These are phyloP conservation scores for Starmerella geochares DNA, from an alignment of 805 yeast species.

Conservation along the genomic window DNA sequence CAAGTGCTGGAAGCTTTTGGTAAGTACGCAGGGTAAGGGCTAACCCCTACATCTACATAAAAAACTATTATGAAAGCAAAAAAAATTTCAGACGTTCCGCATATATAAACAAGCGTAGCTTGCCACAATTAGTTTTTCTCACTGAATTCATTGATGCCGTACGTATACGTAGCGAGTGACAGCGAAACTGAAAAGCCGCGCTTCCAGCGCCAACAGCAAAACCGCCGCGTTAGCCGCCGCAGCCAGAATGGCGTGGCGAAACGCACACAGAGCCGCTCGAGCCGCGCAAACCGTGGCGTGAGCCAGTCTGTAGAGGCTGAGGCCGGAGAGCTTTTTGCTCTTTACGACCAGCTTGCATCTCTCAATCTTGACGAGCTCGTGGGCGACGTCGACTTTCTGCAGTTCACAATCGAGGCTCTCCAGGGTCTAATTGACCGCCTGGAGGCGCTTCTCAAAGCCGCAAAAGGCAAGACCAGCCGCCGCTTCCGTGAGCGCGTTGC, in stretches of 20 bases:
- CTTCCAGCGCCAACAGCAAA: slow-evolving; percentile 12
- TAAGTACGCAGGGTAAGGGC: slow-evolving; percentile 6
- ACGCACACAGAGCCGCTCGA: slow-evolving; percentile 6
- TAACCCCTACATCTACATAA: slow-evolving; percentile 1
- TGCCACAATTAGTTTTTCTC: slow-evolving; percentile 5
- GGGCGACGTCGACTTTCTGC: slow-evolving; percentile 25
- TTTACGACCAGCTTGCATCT: slow-evolving; percentile 25
- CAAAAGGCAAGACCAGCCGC: slow-evolving; percentile 24
- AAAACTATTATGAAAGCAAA: slow-evolving; percentile 19
- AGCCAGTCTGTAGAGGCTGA: slow-evolving; percentile 23
- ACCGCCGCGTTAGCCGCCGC: slow-evolving; percentile 13
- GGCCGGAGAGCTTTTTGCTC: slow-evolving; percentile 26
- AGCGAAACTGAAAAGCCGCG: slow-evolving; percentile 18
- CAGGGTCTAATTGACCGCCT: slow-evolving; percentile 26
- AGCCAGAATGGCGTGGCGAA: slow-evolving; percentile 14
- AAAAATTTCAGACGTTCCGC: slow-evolving; percentile 14
- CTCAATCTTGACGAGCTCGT: slow-evolving; percentile 26
- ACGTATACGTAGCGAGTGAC: slow-evolving; percentile 28
- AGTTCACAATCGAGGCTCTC: slow-evolving; percentile 21
- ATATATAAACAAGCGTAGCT: slow-evolving; percentile 12
- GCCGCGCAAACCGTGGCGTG: slow-evolving; percentile 1
- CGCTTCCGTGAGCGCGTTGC: slow-evolving; percentile 27
- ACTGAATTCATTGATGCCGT: slow-evolving; percentile 24
- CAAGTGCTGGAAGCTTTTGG: background rate
- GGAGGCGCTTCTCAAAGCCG: slow-evolving; percentile 23